Evolutionary conservation across 495 filamentous ascomycete species (phyloP), one percentile per base, ranked within the genome.

Genomic region (Oidiodendron maius): DNA sequence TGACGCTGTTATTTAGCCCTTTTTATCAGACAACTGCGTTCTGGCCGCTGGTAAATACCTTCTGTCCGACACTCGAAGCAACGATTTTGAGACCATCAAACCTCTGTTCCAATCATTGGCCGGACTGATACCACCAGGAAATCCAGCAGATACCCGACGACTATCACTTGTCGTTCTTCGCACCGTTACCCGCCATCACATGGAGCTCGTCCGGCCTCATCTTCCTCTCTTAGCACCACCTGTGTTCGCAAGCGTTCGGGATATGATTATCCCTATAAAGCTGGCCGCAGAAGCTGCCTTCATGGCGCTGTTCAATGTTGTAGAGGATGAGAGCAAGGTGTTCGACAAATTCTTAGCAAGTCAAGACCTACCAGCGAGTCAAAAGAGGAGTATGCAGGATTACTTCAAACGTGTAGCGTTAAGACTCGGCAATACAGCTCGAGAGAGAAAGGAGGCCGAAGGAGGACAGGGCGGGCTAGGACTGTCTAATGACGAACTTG

Each of bases 31-130:
- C 58, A 95, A 96, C 65, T 84, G 77, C 54, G 87, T 96, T 44
- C 76, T 96, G 28, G 94, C 93, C 24, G 86, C 91, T n/a, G 94
- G 93, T 53, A 98, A 98, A 67, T 95, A 86, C 64, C 76, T 98
- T 9, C 75, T 98, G 37, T 72, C 77, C 2, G 76, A 84, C 23
- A 61, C 67, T 2, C 64, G 68, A 42, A 86, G 82, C 56, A 61
- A 50, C 52, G 56, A 65, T 5, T 87, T 76, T 48, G 89, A 95
- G 56, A 71, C 76, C 17, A 83, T 78, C 50, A 93, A 91, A 62
- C 68, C 78, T 11, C 75, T 97, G 32, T 86, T 97, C 62, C 77
- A 89, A 52, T 75, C 83, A 0, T 70, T 98, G 22, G 77, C 88
- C 1, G 64, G 71, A 9, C 77, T 86, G 51, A 86, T 96, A 39